phyloP scores from a whole-genome alignment of 352 stramenopile genomes.

The Pythium plurisporium region DNA sequence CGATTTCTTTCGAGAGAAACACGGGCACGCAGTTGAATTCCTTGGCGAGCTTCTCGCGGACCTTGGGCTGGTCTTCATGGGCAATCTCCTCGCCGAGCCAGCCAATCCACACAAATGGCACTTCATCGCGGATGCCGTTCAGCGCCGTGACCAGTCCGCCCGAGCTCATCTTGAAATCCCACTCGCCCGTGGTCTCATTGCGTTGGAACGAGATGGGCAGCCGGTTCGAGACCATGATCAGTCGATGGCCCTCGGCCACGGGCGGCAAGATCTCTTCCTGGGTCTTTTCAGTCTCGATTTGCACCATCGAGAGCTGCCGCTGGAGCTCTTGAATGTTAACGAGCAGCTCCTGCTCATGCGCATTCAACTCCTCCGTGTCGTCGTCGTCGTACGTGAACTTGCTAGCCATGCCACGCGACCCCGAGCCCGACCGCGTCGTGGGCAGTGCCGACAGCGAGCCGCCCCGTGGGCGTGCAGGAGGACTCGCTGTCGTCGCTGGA shows the following conservation, averaged over 20 bases:
- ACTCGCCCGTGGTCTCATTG: constrained; percentile 83
- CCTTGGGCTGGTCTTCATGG: constrained; percentile 75
- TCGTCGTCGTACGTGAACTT: constrained; percentile 52
- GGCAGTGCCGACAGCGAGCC: constrained; percentile 1
- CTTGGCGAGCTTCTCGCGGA: constrained; percentile 74
- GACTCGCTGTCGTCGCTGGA: background rate
- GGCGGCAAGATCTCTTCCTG: constrained; percentile 68
- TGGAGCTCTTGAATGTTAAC: constrained; percentile 91
- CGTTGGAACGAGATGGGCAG: constrained; percentile 86
- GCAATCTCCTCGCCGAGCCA: constrained; percentile 88
- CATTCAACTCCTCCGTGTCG: constrained; percentile 70
- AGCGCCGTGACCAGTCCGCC: constrained; percentile 86
- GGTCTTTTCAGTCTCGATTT: constrained; percentile 77
- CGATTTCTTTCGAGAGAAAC: constrained; percentile 86
- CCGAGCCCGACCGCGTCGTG: constrained; percentile 1
- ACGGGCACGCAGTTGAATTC: constrained; percentile 90
- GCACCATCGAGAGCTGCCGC: constrained; percentile 81
- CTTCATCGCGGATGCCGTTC: constrained; percentile 82
- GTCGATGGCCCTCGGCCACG: constrained; percentile 52
- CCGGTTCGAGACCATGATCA: constrained; percentile 91
- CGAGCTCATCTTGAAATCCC: constrained; percentile 85
- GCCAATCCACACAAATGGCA: constrained; percentile 90
- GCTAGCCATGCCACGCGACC: constrained; percentile 15
- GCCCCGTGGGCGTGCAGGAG: background rate
- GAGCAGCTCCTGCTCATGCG: constrained; percentile 82